A percentile compares a stretch with the other conserved stretches of the same genome.
phyloP scores from a whole-genome alignment of 2,329 filamentous ascomycete species.

The Elsinoe fawcettii region DNA sequence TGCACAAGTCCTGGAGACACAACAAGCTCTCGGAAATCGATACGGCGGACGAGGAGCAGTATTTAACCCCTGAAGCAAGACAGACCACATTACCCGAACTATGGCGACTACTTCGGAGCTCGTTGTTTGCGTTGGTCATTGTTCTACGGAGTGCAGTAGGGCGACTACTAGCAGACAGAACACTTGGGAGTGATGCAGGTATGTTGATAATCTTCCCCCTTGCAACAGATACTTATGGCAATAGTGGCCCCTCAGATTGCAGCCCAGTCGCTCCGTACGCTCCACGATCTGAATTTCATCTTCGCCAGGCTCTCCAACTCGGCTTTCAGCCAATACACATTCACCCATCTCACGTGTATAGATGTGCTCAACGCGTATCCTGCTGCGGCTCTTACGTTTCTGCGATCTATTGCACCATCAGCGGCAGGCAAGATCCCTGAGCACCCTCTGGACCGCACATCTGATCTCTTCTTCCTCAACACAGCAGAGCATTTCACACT shows the following conservation, averaged over 20 bases:
- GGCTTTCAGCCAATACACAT: conserved; percentile 75
- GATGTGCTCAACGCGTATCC: conserved; percentile 72
- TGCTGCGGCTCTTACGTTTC: conserved; percentile 56
- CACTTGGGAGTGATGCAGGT: conserved; percentile 48
- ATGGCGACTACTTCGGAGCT: conserved; percentile 67
- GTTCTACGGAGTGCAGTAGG: conserved; percentile 66
- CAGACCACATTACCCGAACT: conserved; percentile 61
- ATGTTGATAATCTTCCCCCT: conserved; percentile 23
- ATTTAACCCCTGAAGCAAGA: conserved; percentile 57
- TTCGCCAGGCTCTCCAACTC: conserved; percentile 64
- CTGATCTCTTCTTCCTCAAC: conserved; percentile 87
- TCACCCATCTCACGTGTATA: conserved; percentile 73
- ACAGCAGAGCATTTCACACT: conserved; percentile 75
- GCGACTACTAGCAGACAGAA: conserved; percentile 51
- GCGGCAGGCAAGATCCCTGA: conserved; percentile 50
- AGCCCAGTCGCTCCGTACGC: conserved; percentile 60
- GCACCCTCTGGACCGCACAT: conserved; percentile 59
- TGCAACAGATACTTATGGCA: background rate
- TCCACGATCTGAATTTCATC: conserved; percentile 76
- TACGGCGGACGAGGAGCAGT: conserved; percentile 54
- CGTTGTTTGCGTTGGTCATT: conserved; percentile 67
- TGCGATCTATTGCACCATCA: conserved; percentile 54
- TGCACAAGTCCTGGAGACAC: conserved; percentile 65
- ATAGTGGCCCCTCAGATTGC: conserved; percentile 58
- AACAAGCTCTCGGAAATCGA: conserved; percentile 69